phyloP scores from a whole-genome alignment of 179 eudicot genomes.

The Camellia oleifera region DNA sequence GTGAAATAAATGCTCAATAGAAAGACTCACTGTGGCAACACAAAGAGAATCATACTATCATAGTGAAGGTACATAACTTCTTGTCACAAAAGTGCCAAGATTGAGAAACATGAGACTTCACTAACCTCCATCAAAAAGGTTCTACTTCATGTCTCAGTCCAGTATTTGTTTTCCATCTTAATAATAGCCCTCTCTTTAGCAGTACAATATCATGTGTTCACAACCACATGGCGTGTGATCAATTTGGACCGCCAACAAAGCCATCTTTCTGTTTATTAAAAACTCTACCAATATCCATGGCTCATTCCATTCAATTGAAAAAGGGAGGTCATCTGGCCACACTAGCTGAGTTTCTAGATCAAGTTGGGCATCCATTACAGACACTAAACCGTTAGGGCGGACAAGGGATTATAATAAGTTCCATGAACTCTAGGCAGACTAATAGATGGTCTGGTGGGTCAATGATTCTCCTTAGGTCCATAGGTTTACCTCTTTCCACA shows the following conservation, averaged over 20 bases:
- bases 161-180: not conserved
- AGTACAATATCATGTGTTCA: not conserved
- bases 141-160: not conserved
- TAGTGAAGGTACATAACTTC: not conserved
- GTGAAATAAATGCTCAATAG: not conserved
- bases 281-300: not conserved
- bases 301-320: constrained; percentile 4
- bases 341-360: not conserved
- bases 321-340: not conserved
- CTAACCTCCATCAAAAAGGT: not conserved
- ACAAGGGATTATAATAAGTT: not conserved
- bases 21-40: not conserved
- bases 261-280: not conserved
- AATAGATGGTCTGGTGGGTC: not conserved
- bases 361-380: not conserved
- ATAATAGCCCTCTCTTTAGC: not conserved
- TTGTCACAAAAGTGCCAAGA: not conserved
- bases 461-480: not conserved
- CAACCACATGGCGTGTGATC: not conserved
- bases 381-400: not conserved
- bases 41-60: no score
- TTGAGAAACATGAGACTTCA: not conserved
- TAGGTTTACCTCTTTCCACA: not conserved
- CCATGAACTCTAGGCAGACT: not conserved
- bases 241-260: not conserved